Percentiles rank a stretch among this genome's conserved stretches.
phyloP scores from a whole-genome alignment of 805 yeast species.

The Blastobotrys parvus region DNA sequence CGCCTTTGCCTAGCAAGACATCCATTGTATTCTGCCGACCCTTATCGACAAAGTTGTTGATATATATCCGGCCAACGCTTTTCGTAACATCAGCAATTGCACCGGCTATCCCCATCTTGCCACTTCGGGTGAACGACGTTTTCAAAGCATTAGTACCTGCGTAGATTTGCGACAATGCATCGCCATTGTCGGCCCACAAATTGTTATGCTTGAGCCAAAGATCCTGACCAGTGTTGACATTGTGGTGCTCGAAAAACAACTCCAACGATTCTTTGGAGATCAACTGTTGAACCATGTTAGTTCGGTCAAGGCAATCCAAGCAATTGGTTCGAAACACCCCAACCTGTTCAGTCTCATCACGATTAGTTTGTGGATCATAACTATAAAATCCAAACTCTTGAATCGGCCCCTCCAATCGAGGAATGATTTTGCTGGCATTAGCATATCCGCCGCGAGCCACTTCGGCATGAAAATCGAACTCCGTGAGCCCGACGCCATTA shows the following conservation, averaged over 20 bases:
- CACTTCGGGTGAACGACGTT: slow-evolving; percentile 88
- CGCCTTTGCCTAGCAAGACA: slow-evolving; percentile 70
- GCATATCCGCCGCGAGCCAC: slow-evolving; percentile 87
- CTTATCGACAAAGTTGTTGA: slow-evolving; percentile 91
- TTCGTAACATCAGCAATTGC: slow-evolving; percentile 96
- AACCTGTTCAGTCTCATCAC: slow-evolving; percentile 63
- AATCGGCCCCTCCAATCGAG: slow-evolving; percentile 54
- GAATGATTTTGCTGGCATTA: slow-evolving; percentile 64
- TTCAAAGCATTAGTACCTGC: slow-evolving; percentile 97
- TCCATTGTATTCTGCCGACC: slow-evolving; percentile 87
- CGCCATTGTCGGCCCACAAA: slow-evolving; percentile 98
- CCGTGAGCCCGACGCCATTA: slow-evolving; percentile 45
- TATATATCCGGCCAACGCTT: slow-evolving; percentile 89
- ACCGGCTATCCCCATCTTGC: slow-evolving; percentile 94
- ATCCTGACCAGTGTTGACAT: slow-evolving; percentile 38
- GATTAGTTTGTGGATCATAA: slow-evolving; percentile 49
- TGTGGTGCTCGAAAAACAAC: slow-evolving; percentile 34
- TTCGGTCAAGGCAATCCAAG: slow-evolving; percentile 89
- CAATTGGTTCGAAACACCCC: slow-evolving; percentile 94
- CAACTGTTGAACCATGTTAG: slow-evolving; percentile 74
- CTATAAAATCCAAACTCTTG: slow-evolving; percentile 77
- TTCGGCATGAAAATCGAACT: slow-evolving; percentile 90
- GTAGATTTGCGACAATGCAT: slow-evolving; percentile 88
- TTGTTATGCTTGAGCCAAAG: slow-evolving; percentile 68
- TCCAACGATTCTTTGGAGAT: slow-evolving; percentile 63